phyloP scores from a whole-genome alignment of 768 basidiomycete species.

The Pisolithus tinctorius region DNA sequence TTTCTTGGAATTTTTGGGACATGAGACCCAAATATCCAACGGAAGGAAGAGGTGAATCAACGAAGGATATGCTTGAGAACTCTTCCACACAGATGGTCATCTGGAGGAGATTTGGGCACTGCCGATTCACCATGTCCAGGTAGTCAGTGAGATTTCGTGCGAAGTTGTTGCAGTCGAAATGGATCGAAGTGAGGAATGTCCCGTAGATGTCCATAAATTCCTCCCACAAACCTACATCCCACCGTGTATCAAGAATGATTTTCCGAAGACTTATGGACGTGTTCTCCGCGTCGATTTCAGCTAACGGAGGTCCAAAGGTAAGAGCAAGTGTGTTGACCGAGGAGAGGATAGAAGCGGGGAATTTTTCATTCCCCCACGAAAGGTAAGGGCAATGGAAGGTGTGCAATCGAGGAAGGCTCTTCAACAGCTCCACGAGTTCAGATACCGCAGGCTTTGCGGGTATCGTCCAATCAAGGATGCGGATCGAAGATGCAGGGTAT shows the following conservation, averaged over 20 bases:
- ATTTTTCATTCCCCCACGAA: neutral
- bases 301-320: neutral
- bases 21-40: slow-evolving; percentile 14
- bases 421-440: slow-evolving; percentile 3
- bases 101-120: slow-evolving; percentile 13
- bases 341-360: slow-evolving; percentile 1
- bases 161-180: neutral
- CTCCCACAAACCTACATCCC: slow-evolving; percentile 1
- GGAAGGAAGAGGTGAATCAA: slow-evolving; percentile 6
- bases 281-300: neutral
- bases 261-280: slow-evolving; percentile 10
- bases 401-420: slow-evolving; percentile 9
- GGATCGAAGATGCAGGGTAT: slow-evolving; percentile 10
- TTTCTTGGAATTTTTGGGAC: neutral
- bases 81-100: slow-evolving; percentile 11
- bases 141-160: neutral
- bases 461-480: slow-evolving; percentile 15
- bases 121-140: slow-evolving; percentile 5
- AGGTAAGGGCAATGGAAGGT: neutral
- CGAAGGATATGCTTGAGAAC: slow-evolving; percentile 1
- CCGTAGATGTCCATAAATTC: slow-evolving; percentile 10
- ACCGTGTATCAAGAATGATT: slow-evolving; percentile 10
- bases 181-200: slow-evolving; percentile 14
- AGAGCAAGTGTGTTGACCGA: slow-evolving; percentile 12
- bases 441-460: neutral